Base-by-base conservation (phyloP, 257 asterid species). In the Nicotiana knightiana region DNA sequence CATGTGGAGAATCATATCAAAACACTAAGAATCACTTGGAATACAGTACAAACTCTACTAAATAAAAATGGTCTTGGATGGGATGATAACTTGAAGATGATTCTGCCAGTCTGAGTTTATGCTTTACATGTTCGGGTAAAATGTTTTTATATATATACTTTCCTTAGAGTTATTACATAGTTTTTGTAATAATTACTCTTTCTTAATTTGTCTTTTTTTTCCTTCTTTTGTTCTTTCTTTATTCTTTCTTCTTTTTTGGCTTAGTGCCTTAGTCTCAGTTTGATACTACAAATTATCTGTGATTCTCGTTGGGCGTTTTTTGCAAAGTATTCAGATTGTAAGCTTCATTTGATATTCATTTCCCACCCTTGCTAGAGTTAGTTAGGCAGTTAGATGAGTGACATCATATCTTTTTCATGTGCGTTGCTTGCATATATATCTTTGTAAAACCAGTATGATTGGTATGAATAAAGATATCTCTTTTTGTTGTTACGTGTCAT, bases 221-320 rank as follows among this genome's bases (percentile, higher is more conserved):
- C 67, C 62, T 57, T 16, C 28, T 88, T 68, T 21, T 67, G 16
- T 43, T 75, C 76, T 81, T 48, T 82, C 65, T 28, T 79, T 32
- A 30, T 32, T 32, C 35, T 32, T 32, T 32, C 35, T 32, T 32
- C 12, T 2, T 43, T 24, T 26, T 79, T 37, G 62, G 73, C 68
- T 21, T 65, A 12, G 13, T 65, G n/a, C n/a, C 76, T 21, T 33
- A 26, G 70, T 64, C 17, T 12, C 70, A 9, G 70, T 64, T 21
- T 81, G 82, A 80, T 80, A 65, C 83, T 93, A 83, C 87, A 86
- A 89, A 89, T 82, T 88, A 87, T 85, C 57, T 88, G 87, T 89
- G 88, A 85, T 86, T 87, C 83, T 80, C 80, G 85, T 32, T 32
- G 35, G 35, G 2, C 4, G 35, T 3, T 32, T 4, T 32, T 32